Conservation (phyloP, 1,139 yeast species). For the Hyphopichia fennica region DNA sequence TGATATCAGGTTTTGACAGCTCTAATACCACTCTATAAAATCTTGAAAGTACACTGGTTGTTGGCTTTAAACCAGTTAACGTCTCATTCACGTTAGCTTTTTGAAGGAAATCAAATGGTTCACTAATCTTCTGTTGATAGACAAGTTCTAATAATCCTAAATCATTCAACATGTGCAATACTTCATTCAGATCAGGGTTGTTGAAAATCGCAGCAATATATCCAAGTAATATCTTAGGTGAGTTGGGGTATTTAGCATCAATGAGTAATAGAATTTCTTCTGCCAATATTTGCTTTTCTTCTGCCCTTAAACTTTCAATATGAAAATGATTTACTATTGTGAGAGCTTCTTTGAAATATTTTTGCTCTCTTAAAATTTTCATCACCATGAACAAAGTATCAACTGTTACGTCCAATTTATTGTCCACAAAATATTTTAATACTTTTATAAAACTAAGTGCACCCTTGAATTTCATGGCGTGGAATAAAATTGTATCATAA, state of each 20-base stretch:
- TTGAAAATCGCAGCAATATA: conserved; percentile 35
- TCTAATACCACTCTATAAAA: conserved; percentile 19
- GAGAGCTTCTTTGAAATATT: conserved; percentile 37
- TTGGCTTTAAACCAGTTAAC: conserved; percentile 25
- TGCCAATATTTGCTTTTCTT: conserved; percentile 20
- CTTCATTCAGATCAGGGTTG: conserved; percentile 7
- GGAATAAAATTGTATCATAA: conserved; percentile 26
- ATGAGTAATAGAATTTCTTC: conserved; percentile 36
- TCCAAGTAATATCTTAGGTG: conserved; percentile 40
- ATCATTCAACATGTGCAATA: conserved; percentile 23
- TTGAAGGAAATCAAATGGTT: conserved; percentile 12
- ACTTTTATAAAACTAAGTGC: conserved; percentile 32
- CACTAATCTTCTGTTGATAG: background rate
- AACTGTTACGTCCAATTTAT: conserved; percentile 26
- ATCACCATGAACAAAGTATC: conserved; percentile 27
- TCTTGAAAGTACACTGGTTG: conserved; percentile 22
- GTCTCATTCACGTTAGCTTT: conserved; percentile 32
- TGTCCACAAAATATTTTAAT: conserved; percentile 32
- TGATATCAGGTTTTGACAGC: background rate
- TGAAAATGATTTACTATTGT: conserved; percentile 33
- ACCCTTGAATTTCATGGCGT: conserved; percentile 42
- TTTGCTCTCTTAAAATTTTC: conserved; percentile 26
- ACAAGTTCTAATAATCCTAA: conserved; percentile 18
- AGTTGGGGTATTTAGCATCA: conserved; percentile 25
- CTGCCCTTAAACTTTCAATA: conserved; percentile 17